Percentiles rank a stretch among this genome's conserved stretches.
phyloP scores from a whole-genome alignment of 225 moss, liverwort and hornwort species.

The Lunularia cruciata region DNA sequence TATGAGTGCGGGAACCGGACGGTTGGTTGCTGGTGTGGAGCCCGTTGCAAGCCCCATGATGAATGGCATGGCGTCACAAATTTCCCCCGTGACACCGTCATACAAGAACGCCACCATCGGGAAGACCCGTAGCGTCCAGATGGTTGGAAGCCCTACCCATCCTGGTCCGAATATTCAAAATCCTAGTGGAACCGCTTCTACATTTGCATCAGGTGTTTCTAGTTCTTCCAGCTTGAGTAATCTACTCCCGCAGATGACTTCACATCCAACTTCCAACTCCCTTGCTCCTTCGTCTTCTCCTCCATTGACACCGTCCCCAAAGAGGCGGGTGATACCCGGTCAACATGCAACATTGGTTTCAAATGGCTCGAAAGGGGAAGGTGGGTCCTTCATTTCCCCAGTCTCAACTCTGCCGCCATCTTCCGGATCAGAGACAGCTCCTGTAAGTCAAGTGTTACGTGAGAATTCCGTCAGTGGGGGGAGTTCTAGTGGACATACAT shows the following conservation, averaged over 20 bases:
- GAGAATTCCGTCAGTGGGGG: constrained; percentile 51
- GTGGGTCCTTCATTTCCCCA: constrained; percentile 32
- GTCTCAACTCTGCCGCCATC: constrained; percentile 29
- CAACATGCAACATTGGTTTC: constrained; percentile 30
- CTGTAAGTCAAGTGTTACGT: constrained; percentile 33
- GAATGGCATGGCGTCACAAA: constrained; percentile 61
- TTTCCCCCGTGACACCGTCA: constrained; percentile 87
- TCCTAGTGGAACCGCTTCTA: constrained; percentile 41
- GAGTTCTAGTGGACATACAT: constrained; percentile 55
- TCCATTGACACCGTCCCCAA: constrained; percentile 69
- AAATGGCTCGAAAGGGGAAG: constrained; percentile 48
- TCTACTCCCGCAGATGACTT: constrained; percentile 32
- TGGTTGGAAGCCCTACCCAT: constrained; percentile 45
- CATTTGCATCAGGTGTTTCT: constrained; percentile 34
- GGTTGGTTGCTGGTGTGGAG: constrained; percentile 63
- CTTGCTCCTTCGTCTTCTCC: constrained; percentile 57
- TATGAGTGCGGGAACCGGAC: constrained; percentile 80
- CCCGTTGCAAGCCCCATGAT: constrained; percentile 42
- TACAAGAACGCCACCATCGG: constrained; percentile 98
- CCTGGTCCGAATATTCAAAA: constrained; percentile 40
- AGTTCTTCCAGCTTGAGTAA: constrained; percentile 46
- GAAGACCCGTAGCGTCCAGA: constrained; percentile 63
- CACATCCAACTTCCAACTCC: constrained; percentile 42
- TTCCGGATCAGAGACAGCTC: constrained; percentile 40
- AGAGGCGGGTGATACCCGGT: constrained; percentile 47